Conservation (phyloP, 768 basidiomycete genomes). For the Suillus plorans region DNA sequence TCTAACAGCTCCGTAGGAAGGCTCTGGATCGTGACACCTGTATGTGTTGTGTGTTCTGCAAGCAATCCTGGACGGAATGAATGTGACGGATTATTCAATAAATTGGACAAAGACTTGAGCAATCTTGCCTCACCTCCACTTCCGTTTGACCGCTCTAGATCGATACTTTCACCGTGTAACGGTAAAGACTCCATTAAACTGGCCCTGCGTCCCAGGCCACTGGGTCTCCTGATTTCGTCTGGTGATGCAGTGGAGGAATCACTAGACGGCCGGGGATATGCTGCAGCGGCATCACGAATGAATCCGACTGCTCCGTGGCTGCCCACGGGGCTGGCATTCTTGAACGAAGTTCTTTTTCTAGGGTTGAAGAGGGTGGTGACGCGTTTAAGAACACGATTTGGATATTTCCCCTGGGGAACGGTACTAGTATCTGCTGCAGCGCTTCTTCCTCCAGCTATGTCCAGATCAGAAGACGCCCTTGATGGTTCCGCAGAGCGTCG, state of each 20-base stretch:
- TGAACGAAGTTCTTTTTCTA: conserved; percentile 23
- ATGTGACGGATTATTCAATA: conserved; percentile 10
- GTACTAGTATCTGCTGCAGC: conserved; percentile 7
- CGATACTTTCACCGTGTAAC: conserved; percentile 13
- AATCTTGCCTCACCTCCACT: conserved; percentile 1
- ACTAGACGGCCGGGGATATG: conserved; percentile 24
- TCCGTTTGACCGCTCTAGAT: background rate
- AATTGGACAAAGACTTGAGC: conserved; percentile 22
- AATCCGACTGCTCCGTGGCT: conserved; percentile 18
- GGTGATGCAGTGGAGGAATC: conserved; percentile 22
- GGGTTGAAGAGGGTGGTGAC: conserved; percentile 27
- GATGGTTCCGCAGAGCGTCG: conserved; percentile 28
- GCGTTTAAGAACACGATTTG: conserved; percentile 27
- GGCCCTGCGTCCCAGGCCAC: conserved; percentile 30
- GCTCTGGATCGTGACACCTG: background rate
- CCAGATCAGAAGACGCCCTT: conserved; percentile 7
- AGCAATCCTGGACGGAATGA: background rate
- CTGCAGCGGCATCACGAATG: conserved; percentile 13
- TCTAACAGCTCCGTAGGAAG: conserved; percentile 23
- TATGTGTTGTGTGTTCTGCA: background rate
- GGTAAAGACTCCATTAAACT: conserved; percentile 22
- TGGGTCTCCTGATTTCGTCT: conserved; percentile 32
- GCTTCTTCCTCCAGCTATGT: conserved; percentile 3
- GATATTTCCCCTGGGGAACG: conserved; percentile 19
- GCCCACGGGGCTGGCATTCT: conserved; percentile 7